Percentiles rank a stretch among this genome's conserved stretches.
Conservation (phyloP, 257 asterid genomes). For the Jaltomata sinuosa region DNA sequence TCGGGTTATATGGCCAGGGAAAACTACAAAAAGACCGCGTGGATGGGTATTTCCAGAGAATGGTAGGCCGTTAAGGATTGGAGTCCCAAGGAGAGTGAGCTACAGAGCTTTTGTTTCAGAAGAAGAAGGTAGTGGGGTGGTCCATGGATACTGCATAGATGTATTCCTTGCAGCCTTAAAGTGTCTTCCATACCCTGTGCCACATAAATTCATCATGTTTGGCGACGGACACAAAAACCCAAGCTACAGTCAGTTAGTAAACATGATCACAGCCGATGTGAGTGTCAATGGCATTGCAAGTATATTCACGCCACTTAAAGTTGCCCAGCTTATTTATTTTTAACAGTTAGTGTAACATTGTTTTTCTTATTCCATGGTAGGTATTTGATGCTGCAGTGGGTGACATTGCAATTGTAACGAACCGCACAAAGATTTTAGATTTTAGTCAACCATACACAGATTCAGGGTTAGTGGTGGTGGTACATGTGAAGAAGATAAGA, state of each 20-base stretch:
- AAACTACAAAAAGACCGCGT: slow-evolving; percentile 42
- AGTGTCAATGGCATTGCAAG: neutral
- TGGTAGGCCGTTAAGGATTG: slow-evolving; percentile 58
- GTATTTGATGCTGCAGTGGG: slow-evolving; percentile 79
- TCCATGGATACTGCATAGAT: slow-evolving; percentile 64
- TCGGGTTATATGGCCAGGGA: slow-evolving; percentile 63
- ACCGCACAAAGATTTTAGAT: slow-evolving; percentile 66
- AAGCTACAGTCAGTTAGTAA: slow-evolving; percentile 42
- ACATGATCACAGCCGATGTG: slow-evolving; percentile 37
- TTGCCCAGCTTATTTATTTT: neutral
- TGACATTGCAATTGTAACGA: slow-evolving; percentile 61
- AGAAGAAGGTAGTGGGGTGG: slow-evolving; percentile 19
- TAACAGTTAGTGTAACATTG: neutral
- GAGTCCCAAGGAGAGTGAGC: slow-evolving; percentile 62
- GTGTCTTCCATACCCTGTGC: slow-evolving; percentile 66
- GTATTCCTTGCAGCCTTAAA: slow-evolving; percentile 62
- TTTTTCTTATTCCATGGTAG: slow-evolving; percentile 20
- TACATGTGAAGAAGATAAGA: slow-evolving; percentile 36
- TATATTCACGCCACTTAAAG: neutral
- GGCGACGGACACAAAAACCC: slow-evolving; percentile 71
- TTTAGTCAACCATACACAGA: slow-evolving; percentile 81
- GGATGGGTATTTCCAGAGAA: slow-evolving; percentile 77
- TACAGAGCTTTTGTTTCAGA: slow-evolving; percentile 45
- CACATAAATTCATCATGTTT: slow-evolving; percentile 46
- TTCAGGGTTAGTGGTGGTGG: slow-evolving; percentile 73